A percentile compares a stretch with the other conserved stretches of the same genome.
phyloP scores from a whole-genome alignment of 345 rosid genomes.

The Carallia brachiata region DNA sequence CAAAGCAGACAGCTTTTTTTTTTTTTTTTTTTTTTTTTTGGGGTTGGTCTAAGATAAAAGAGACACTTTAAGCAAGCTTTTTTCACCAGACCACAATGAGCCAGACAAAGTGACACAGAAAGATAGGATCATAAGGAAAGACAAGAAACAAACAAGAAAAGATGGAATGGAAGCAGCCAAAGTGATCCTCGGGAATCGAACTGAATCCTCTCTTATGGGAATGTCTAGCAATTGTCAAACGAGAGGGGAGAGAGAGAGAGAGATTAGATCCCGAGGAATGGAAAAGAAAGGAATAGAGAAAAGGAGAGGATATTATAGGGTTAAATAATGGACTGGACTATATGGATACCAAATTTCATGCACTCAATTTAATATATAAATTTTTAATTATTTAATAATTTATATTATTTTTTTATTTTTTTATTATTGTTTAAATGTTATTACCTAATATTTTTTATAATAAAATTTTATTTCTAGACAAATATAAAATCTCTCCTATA shows the following conservation, averaged over 20 bases:
- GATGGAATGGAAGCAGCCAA: constrained; percentile 11
- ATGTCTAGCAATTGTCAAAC: constrained; percentile 10
- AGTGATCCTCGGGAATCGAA: constrained; percentile 66
- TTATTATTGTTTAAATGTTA: too few relatives aligned
- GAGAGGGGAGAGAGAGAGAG: constrained; percentile 18
- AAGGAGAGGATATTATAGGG: constrained; percentile 21
- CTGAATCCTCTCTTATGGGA: constrained; percentile 11
- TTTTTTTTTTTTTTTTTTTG: too few relatives aligned
- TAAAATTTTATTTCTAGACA: too few relatives aligned
- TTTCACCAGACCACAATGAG: constrained; percentile 19
- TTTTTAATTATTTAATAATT: too few relatives aligned
- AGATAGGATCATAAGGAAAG: constrained; percentile 16
- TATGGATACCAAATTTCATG: too few relatives aligned
- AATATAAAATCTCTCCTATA: too few relatives aligned
- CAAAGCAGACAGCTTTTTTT: neutral
- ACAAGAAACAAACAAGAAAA: constrained; percentile 18
- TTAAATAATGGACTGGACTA: constrained; percentile 32
- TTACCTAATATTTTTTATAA: too few relatives aligned
- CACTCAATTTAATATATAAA: too few relatives aligned
- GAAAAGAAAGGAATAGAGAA: constrained; percentile 29
- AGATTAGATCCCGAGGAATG: constrained; percentile 72
- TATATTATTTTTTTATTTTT: too few relatives aligned
- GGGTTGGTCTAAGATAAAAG: neutral
- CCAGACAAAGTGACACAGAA: constrained; percentile 26
- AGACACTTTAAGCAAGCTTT: constrained; percentile 14